These are phyloP conservation scores for Reutealis trisperma DNA, from an alignment of 345 rosid species.

Conservation along the genomic window DNA sequence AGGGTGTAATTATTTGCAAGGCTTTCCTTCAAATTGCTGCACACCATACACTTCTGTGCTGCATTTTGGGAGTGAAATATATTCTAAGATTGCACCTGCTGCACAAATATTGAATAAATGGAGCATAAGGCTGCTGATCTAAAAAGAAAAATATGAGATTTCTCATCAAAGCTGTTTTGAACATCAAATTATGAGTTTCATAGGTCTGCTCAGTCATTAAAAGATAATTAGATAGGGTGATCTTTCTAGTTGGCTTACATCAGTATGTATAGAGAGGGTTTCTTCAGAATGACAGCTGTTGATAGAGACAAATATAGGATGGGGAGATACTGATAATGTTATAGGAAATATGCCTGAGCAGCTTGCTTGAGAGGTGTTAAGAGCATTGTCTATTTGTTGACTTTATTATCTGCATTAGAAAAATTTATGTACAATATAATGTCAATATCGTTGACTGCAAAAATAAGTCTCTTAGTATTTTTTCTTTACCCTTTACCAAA, in stretches of 20 bases:
- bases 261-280: background rate
- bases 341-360: background rate
- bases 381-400: background rate
- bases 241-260: background rate
- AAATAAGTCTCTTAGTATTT: background rate
- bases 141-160: background rate
- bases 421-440: background rate
- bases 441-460: background rate
- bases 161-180: background rate
- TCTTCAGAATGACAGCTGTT: background rate
- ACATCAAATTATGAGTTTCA: no score
- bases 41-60: background rate
- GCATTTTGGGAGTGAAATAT: background rate
- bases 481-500: background rate
- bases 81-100: background rate
- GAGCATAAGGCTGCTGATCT: background rate
- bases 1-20: background rate
- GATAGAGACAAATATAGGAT: background rate
- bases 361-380: background rate
- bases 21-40: background rate
- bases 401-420: background rate
- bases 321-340: background rate
- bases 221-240: background rate
- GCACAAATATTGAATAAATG: background rate
- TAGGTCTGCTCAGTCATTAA: background rate